These are phyloP conservation scores for Hemisphaericaspora subhashii DNA, from an alignment of 1,139 yeast species.

Conservation along the genomic window DNA sequence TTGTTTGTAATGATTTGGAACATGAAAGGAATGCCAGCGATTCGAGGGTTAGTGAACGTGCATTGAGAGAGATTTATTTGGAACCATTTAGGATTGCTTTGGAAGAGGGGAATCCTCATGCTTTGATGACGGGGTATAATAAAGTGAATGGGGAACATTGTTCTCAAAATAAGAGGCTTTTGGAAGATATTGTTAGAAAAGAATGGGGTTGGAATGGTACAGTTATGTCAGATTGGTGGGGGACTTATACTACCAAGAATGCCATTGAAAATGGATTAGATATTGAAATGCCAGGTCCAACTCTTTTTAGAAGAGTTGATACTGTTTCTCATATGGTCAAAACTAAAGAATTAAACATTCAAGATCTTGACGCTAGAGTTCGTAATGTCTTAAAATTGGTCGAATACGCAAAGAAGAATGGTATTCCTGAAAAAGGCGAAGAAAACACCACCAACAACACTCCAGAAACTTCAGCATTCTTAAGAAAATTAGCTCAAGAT, in stretches of 20 bases:
- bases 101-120: constrained; percentile 35
- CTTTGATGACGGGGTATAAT: constrained; percentile 60
- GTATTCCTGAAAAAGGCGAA: constrained; percentile 37
- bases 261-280: constrained; percentile 56
- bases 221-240: constrained; percentile 65
- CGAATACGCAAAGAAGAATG: constrained; percentile 35
- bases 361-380: constrained; percentile 46
- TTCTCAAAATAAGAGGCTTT: constrained; percentile 43
- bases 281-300: constrained; percentile 66
- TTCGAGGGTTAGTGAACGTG: constrained; percentile 53
- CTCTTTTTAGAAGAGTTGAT: constrained; percentile 42
- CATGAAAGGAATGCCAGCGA: constrained; percentile 52
- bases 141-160: constrained; percentile 58
- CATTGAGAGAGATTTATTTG: constrained; percentile 60
- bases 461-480: constrained; percentile 39
- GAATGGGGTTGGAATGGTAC: constrained; percentile 49
- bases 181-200: constrained; percentile 40
- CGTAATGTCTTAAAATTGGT: constrained; percentile 47
- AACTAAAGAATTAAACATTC: constrained; percentile 30
- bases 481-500: constrained; percentile 51
- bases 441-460: constrained; percentile 33
- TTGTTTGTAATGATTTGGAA: constrained; percentile 61
- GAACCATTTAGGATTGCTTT: constrained; percentile 63
- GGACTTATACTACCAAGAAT: constrained; percentile 48
- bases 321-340: constrained; percentile 32